Percentiles rank a stretch among this genome's conserved stretches.
Evolutionary conservation across 257 asterid genomes (phyloP).

Genomic region (Nemophila menziesii): DNA sequence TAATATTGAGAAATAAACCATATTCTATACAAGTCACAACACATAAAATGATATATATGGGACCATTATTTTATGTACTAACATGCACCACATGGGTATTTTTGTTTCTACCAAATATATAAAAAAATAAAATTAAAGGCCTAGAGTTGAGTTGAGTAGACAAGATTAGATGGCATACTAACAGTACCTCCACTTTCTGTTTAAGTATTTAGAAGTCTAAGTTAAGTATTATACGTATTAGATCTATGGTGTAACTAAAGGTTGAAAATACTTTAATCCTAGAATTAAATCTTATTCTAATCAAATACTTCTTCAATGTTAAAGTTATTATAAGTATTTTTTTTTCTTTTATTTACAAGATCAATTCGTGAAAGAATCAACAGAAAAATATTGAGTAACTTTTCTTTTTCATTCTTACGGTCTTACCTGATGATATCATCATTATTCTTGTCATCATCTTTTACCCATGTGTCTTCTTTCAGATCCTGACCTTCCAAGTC

Average conservation of each 20-base stretch:
- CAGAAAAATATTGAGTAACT: constrained; percentile 11
- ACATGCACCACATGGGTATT: constrained; percentile 55
- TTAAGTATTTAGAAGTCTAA: constrained; percentile 11
- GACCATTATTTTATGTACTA: constrained; percentile 39
- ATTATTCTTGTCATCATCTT: constrained; percentile 15
- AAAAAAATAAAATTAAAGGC: constrained; percentile 1
- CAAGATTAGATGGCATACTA: constrained; percentile 22
- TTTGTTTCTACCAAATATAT: constrained; percentile 13
- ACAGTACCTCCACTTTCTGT: constrained; percentile 27
- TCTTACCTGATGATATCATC: constrained; percentile 35
- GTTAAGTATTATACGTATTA: constrained; percentile 6
- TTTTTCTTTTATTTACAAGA: constrained; percentile 6
- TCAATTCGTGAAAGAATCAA: constrained; percentile 17
- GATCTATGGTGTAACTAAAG: constrained; percentile 1
- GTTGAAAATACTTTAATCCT: too few relatives aligned
- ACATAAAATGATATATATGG: constrained; percentile 25
- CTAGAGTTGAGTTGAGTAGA: constrained; percentile 15
- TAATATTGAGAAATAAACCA: not conserved
- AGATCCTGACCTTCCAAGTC: constrained; percentile 16
- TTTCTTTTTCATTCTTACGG: constrained; percentile 17
- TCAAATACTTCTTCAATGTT: not conserved
- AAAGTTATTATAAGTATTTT: not conserved
- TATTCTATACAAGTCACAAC: constrained; percentile 6
- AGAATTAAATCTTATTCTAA: too few relatives aligned
- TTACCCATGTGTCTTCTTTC: constrained; percentile 18